Evolutionary conservation across 2,329 filamentous ascomycete species (phyloP).

Genomic region (Aureobasidium zeae): DNA sequence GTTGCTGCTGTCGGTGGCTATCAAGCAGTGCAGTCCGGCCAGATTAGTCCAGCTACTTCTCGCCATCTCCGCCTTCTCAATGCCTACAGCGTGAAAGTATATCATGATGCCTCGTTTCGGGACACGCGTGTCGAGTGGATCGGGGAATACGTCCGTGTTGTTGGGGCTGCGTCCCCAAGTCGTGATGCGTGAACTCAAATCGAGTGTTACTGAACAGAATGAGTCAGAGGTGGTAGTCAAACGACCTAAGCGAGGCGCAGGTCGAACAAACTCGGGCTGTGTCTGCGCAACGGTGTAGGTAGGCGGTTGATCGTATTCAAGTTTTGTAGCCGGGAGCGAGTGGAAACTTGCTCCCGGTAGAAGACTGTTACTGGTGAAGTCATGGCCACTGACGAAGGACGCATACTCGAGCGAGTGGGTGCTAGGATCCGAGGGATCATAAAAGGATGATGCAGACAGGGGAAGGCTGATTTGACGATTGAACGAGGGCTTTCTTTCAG

Average conservation of each 20-base stretch:
- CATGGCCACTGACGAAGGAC: slow-evolving; percentile 36
- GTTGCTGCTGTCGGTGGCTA: slow-evolving; percentile 68
- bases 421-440: slow-evolving; percentile 33
- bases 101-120: slow-evolving; percentile 76
- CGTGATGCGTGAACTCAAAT: slow-evolving; percentile 56
- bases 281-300: slow-evolving; percentile 14
- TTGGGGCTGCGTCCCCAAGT: slow-evolving; percentile 66
- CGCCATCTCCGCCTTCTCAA: slow-evolving; percentile 45
- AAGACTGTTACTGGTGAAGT: slow-evolving; percentile 29
- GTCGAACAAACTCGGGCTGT: slow-evolving; percentile 28
- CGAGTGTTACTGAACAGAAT: slow-evolving; percentile 53
- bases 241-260: slow-evolving; percentile 48
- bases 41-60: slow-evolving; percentile 47
- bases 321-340: slow-evolving; percentile 13
- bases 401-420: slow-evolving; percentile 41
- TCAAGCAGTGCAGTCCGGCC: slow-evolving; percentile 54
- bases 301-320: slow-evolving; percentile 13
- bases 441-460: slow-evolving; percentile 37
- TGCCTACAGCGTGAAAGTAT: slow-evolving; percentile 61
- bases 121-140: slow-evolving; percentile 57
- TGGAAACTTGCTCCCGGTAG: slow-evolving; percentile 20
- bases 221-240: slow-evolving; percentile 60
- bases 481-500: slow-evolving; percentile 22
- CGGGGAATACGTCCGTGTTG: slow-evolving; percentile 59
- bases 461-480: slow-evolving; percentile 38